Base-by-base conservation (phyloP, 2,329 filamentous ascomycete species). In the Nemania sp. region DNA sequence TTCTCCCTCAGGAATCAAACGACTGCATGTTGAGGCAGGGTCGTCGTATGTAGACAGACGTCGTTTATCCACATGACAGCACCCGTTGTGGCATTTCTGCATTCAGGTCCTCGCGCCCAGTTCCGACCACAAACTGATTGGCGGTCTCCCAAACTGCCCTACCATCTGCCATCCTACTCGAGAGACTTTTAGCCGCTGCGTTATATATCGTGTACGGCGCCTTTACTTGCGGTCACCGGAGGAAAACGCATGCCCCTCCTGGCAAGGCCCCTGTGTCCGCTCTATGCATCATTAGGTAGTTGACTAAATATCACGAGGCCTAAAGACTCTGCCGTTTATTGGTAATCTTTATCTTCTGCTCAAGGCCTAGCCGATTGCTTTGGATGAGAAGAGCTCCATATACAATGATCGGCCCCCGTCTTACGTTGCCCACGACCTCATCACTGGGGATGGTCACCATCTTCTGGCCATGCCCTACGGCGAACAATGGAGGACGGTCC, bases 351-450 rank as follows among this genome's bases (percentile, higher is more conserved):
- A 64, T 20, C 55, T 53, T 18, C 21, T 65, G 17, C 62, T 59
- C 2, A 64, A 55, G 15, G 48, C 20, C 15, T 59, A 62, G n/a
- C 57, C 62, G 29, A 47, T 34, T 12, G 52, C 51, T 13, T 20
- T 82, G 12, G 80, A 82, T 66, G 80, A 79, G 67, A 79, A 77
- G 45, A 77, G 76, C 35, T 70, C 69, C 29, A 75, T 77, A 9
- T 81, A 79, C 65, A 80, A 74, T 55, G 71, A 77, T 35, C 70
- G 80, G 5, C 79, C 80, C 0, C 65, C 69, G 0, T 78, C 74
- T 0, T 77, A 79, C 56, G 76, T 82, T 10, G 72, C 42, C 13
- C 57, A 74, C 1, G 69, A 78, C 35, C 67, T 83, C 25, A 80
- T 83, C 50, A 77, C 77, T 3, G 25, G 25, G 25, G 70, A 74